Evolutionary conservation across 2,329 filamentous ascomycete species (phyloP).

Genomic region (Aurifilum marmelostoma): DNA sequence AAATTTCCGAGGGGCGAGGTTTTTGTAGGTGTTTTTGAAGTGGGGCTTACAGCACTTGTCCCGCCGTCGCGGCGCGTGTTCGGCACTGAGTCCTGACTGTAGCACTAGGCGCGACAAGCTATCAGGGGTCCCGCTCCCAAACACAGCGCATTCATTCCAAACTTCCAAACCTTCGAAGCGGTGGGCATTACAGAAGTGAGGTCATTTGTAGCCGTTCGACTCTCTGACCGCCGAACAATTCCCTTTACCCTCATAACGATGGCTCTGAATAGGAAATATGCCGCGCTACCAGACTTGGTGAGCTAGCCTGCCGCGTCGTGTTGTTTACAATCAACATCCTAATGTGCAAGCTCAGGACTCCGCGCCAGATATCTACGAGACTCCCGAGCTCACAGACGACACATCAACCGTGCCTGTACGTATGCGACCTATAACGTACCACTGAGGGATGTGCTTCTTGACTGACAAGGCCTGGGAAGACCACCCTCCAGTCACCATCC

Average conservation of each 20-base stretch:
- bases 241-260: conserved; percentile 46
- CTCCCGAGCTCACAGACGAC: conserved; percentile 88
- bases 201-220: background rate
- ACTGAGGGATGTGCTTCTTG: background rate
- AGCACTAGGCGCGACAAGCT: conserved; percentile 7
- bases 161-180: background rate
- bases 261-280: conserved; percentile 81
- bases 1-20: conserved; percentile 1
- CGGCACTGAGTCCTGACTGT: background rate
- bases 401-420: conserved; percentile 80
- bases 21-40: conserved; percentile 12
- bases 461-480: conserved; percentile 47
- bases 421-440: conserved; percentile 23
- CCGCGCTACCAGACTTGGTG: conserved; percentile 78
- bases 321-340: conserved; percentile 27
- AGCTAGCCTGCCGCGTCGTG: conserved; percentile 23
- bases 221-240: background rate
- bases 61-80: background rate
- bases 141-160: background rate
- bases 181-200: background rate
- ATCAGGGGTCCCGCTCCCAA: background rate
- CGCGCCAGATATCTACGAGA: conserved; percentile 95
- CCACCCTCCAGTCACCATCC: conserved; percentile 58
- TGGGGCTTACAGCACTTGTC: background rate
- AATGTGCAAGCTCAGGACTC: conserved; percentile 65